These are phyloP conservation scores for Kuraishia floccosa DNA, from an alignment of 805 yeast species.

Conservation along the genomic window DNA sequence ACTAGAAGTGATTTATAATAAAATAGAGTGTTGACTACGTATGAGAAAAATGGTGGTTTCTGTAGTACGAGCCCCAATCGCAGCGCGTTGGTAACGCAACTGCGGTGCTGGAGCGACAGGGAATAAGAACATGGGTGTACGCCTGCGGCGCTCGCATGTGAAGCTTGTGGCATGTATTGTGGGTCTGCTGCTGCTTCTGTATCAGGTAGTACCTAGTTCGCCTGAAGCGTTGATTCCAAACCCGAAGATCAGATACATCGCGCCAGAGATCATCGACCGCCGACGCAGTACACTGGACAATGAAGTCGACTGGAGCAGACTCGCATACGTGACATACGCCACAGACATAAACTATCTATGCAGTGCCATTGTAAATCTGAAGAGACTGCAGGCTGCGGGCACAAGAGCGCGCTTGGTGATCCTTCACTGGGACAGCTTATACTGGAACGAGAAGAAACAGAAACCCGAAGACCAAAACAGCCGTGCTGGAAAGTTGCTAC, in stretches of 20 bases:
- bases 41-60: neutral
- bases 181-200: too few species aligned
- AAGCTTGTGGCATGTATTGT: too few species aligned
- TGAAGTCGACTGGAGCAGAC: slow-evolving; percentile 1
- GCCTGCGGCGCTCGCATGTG: too few species aligned
- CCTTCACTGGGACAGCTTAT: slow-evolving; percentile 22
- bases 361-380: slow-evolving; percentile 36
- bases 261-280: slow-evolving; percentile 1
- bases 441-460: too few species aligned
- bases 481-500: slow-evolving; percentile 4
- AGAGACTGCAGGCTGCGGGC: slow-evolving; percentile 21
- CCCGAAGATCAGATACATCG: neutral
- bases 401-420: slow-evolving; percentile 36
- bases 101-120: too few species aligned
- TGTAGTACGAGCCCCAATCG: neutral
- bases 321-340: slow-evolving; percentile 53
- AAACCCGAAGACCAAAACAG: slow-evolving; percentile 3
- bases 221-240: too few species aligned
- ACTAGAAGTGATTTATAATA: slow-evolving; percentile 59
- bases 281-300: neutral
- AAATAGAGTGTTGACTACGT: neutral
- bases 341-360: slow-evolving; percentile 39
- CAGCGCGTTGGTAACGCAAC: too few species aligned
- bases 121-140: too few species aligned
- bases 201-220: too few species aligned